Evolutionary conservation across 345 rosid species (phyloP).

Genomic region (Boechera divaricarpa): DNA sequence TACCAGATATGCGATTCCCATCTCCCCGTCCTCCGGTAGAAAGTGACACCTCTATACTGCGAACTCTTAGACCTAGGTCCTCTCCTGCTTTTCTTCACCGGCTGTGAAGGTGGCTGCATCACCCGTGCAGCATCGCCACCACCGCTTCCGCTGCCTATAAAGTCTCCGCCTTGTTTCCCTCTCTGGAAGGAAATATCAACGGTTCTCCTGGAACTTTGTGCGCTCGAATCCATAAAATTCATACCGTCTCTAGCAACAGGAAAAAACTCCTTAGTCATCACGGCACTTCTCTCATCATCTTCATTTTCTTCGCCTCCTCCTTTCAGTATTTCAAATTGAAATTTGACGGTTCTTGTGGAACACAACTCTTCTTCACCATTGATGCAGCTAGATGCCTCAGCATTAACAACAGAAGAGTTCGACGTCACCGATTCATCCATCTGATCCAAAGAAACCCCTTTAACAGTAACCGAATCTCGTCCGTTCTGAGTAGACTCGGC

Average conservation of each 20-base stretch:
- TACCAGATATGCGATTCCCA: conserved; percentile 99
- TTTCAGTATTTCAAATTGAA: conserved; percentile 73
- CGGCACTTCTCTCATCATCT: conserved; percentile 41
- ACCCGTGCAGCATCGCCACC: conserved; percentile 39
- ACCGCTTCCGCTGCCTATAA: conserved; percentile 2
- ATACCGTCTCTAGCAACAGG: conserved; percentile 48
- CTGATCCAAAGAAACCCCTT: conserved; percentile 41
- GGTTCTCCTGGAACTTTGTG: conserved; percentile 56
- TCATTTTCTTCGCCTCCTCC: conserved; percentile 42
- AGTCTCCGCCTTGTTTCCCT: conserved; percentile 46
- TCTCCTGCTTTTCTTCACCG: conserved; percentile 88
- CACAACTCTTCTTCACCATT: conserved; percentile 65
- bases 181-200: conserved; percentile 57
- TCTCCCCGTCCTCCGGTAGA: conserved; percentile 91
- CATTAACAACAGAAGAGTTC: conserved; percentile 86
- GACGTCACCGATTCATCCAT: conserved; percentile 85
- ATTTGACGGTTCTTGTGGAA: conserved; percentile 63
- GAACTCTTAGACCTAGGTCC: conserved; percentile 98
- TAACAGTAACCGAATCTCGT: conserved; percentile 40
- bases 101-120: conserved; percentile 53
- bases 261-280: conserved; percentile 66
- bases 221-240: conserved; percentile 37
- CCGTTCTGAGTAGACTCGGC: conserved; percentile 59
- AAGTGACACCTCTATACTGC: conserved; percentile 96
- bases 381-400: conserved; percentile 59